Conservation (phyloP, 179 eudicot species). For the Sideroxylon spinosum region DNA sequence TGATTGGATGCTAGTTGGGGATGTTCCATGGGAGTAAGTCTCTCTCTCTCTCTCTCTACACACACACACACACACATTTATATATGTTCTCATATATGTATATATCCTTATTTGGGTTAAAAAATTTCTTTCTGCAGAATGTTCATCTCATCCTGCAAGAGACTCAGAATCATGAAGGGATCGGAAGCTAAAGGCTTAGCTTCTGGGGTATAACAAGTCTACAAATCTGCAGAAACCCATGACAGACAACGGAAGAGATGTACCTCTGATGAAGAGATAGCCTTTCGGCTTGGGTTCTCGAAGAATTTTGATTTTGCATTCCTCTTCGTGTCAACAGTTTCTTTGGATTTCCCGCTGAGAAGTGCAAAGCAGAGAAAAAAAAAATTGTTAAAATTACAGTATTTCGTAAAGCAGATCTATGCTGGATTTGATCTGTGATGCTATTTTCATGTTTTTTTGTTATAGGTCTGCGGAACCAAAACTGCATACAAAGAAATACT, state of each 20-base stretch:
- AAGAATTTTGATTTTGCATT: constrained; percentile 13
- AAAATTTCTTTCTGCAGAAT: constrained; percentile 34
- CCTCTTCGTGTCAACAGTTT: constrained; percentile 10
- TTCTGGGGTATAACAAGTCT: constrained; percentile 27
- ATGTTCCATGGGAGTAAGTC: constrained; percentile 63
- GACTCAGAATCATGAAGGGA: constrained; percentile 59
- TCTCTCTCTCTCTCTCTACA: neutral
- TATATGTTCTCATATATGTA: neutral
- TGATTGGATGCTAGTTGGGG: constrained; percentile 65
- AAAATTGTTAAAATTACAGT: constrained; percentile 12
- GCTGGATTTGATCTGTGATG: constrained; percentile 18
- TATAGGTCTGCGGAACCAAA: constrained; percentile 19
- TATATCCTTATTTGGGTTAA: neutral
- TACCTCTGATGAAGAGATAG: constrained; percentile 5
- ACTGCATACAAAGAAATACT: constrained; percentile 13
- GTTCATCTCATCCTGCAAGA: constrained; percentile 59
- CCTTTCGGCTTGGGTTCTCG: constrained; percentile 32
- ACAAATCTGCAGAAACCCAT: constrained; percentile 8
- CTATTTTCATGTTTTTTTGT: constrained; percentile 19
- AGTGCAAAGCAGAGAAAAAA: constrained; percentile 4
- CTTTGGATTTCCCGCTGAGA: constrained; percentile 1
- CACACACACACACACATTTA: neutral
- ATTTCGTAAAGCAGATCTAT: constrained; percentile 20
- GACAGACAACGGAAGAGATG: constrained; percentile 16
- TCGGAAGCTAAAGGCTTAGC: constrained; percentile 58